Percentiles rank a stretch among this genome's conserved stretches.
phyloP scores from a whole-genome alignment of 208 protist species.

The Paratrypanosoma confusum region DNA sequence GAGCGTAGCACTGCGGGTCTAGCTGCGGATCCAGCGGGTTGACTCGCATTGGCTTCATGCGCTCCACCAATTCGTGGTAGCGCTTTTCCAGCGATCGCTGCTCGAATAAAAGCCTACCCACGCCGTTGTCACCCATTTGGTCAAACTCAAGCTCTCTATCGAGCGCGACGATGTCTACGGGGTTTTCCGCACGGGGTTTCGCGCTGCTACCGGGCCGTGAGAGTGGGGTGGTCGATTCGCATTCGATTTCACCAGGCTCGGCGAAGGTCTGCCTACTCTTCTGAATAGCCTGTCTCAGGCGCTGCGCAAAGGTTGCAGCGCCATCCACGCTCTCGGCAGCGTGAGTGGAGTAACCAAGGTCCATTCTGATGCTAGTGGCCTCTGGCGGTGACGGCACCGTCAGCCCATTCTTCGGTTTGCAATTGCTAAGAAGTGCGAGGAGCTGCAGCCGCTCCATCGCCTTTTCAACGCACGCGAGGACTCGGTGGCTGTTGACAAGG shows the following conservation, averaged over 20 bases:
- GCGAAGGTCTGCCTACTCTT: too few relatives aligned
- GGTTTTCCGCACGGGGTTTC: too few relatives aligned
- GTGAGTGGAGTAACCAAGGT: too few relatives aligned
- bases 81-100: conserved; percentile 63
- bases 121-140: conserved; percentile 13
- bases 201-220: too few relatives aligned
- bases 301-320: too few relatives aligned
- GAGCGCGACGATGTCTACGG: too few relatives aligned
- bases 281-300: too few relatives aligned
- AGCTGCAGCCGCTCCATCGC: conserved; percentile 86
- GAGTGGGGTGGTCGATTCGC: too few relatives aligned
- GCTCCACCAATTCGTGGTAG: conserved; percentile 70
- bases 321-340: too few relatives aligned
- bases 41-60: conserved; percentile 29
- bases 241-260: too few relatives aligned
- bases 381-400: not conserved
- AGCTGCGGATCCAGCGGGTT: conserved; percentile 50
- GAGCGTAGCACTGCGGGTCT: conserved; percentile 27
- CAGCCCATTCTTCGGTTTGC: conserved; percentile 12
- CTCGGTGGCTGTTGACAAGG: conserved; percentile 66
- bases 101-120: conserved; percentile 64
- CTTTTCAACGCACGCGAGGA: conserved; percentile 72
- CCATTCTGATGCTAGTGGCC: not conserved
- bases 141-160: too few relatives aligned
- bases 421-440: conserved; percentile 57